Base-by-base conservation (phyloP, 2,329 filamentous ascomycete species). In the Remersonia thermophila region DNA sequence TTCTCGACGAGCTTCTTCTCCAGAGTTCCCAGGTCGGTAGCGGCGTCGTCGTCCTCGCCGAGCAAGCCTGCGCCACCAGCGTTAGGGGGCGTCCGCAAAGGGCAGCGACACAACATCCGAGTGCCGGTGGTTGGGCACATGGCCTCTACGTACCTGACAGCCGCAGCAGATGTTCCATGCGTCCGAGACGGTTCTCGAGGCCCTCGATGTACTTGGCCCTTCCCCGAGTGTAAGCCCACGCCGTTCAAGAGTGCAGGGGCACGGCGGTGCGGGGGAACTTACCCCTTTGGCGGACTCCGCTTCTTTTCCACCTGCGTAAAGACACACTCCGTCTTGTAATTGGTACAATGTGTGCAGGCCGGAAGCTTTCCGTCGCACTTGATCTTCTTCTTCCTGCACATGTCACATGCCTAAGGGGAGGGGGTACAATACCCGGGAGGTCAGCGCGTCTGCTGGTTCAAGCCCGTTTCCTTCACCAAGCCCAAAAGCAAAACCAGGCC, bases 261-360 rank as follows among this genome's bases (percentile, higher is more conserved):
- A n/a, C n/a, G n/a, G n/a, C n/a, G n/a, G n/a, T n/a, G n/a, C 31
- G 42, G 33, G 30, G 20, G 11, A 40, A 57, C 72, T 47, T 71
- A 93, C 86, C 91, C 89, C 68, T 96, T 98, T 1, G 89, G 91
- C 36, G 91, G 89, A 58, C 83, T 91, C 40, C 91, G 75, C 70
- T 98, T 98, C 77, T 98, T 98, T 65, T 98, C 91, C 27, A 96
- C 87, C 56, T 94, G 86, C 1, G 91, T 96, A 55, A 96, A 96
- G 49, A 94, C 75, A 58, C 89, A 98, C 51, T 94, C 86, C 4
- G 87, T 95, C 69, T 95, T 95, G 67, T 95, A 95, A 59, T 95
- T 96, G 57, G 82, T 81, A 59, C 89, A 98, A 61, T 96, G 91
- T 7, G 84, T 87, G 61, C 91, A 98, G 42, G 86, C 78, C 27